Conservation (phyloP, 306 rosid species). For the Boehmeria nivea region DNA sequence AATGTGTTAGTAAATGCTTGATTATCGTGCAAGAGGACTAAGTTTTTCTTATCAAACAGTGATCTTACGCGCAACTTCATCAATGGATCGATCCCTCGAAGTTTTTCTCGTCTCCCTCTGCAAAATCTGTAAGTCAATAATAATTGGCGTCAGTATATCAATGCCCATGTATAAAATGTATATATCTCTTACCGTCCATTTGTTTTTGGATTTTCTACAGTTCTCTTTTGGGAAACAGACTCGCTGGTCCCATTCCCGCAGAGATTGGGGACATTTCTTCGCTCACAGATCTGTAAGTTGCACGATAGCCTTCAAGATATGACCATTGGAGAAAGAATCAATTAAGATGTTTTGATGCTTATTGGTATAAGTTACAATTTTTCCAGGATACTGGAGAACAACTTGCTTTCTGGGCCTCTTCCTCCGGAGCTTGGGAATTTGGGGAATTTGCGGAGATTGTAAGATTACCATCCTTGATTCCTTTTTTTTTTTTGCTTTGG, state of each 20-base stretch:
- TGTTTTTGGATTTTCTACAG: constrained; percentile 30
- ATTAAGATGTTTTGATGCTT: not conserved
- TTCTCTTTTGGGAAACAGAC: constrained; percentile 54
- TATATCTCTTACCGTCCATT: not conserved
- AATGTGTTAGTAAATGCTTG: too few species aligned
- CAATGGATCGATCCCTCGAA: constrained; percentile 28
- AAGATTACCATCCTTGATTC: constrained; percentile 22
- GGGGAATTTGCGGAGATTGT: constrained; percentile 41
- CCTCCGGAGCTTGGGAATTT: constrained; percentile 55
- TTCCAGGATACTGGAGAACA: constrained; percentile 53
- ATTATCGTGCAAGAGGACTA: not conserved
- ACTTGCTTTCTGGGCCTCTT: constrained; percentile 59
- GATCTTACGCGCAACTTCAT: constrained; percentile 37
- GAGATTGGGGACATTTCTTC: constrained; percentile 51
- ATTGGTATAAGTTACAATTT: constrained; percentile 17
- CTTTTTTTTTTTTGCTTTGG: not conserved
- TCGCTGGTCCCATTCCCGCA: constrained; percentile 58
- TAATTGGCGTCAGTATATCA: not conserved
- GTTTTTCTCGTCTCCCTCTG: constrained; percentile 33
- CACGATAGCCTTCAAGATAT: not conserved
- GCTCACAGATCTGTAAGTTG: constrained; percentile 54
- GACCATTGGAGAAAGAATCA: not conserved
- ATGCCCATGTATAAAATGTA: not conserved
- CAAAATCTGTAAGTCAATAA: constrained; percentile 9
- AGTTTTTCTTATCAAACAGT: constrained; percentile 16